Conservation (phyloP, 2,329 filamentous ascomycete genomes). For the Cladobotryum protrusum region DNA sequence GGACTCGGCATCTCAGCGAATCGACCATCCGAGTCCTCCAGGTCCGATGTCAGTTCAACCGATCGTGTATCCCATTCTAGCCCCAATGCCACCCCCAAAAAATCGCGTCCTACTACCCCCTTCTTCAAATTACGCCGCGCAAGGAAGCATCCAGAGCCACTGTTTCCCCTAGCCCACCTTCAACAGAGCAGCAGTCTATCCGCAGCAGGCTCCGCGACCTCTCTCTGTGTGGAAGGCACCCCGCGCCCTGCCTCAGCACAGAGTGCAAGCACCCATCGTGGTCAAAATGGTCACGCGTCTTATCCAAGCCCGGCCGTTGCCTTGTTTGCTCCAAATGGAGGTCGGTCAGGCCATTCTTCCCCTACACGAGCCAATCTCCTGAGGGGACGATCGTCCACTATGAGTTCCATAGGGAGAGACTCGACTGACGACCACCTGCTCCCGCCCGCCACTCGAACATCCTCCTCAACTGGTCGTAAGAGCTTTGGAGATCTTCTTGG, state of each 20-base stretch:
- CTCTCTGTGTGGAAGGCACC: constrained; percentile 31
- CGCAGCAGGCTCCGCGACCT: constrained; percentile 33
- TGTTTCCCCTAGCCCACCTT: constrained; percentile 84
- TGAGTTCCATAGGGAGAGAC: constrained; percentile 72
- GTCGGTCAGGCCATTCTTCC: constrained; percentile 59
- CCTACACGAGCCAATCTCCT: constrained; percentile 55
- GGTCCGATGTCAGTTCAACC: constrained; percentile 76
- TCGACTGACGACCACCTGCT: constrained; percentile 65
- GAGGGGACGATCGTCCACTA: constrained; percentile 78
- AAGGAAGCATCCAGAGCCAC: constrained; percentile 64
- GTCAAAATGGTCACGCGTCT: constrained; percentile 16
- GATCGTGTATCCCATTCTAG: constrained; percentile 56
- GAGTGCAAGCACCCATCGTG: constrained; percentile 21
- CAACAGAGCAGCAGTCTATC: constrained; percentile 57
- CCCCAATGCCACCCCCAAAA: constrained; percentile 55
- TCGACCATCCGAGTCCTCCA: constrained; percentile 66
- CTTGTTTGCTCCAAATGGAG: constrained; percentile 34
- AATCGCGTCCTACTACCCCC: constrained; percentile 56
- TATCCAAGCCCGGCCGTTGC: constrained; percentile 14
- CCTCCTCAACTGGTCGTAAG: constrained; percentile 83
- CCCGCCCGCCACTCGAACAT: constrained; percentile 65
- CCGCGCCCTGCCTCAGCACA: constrained; percentile 31
- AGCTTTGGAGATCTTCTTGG: constrained; percentile 88
- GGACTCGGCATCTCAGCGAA: constrained; percentile 46
- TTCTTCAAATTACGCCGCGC: constrained; percentile 79